A percentile compares a stretch with the other conserved stretches of the same genome.
Conservation (phyloP, 768 basidiomycete species). For the Chalciporus piperatus region DNA sequence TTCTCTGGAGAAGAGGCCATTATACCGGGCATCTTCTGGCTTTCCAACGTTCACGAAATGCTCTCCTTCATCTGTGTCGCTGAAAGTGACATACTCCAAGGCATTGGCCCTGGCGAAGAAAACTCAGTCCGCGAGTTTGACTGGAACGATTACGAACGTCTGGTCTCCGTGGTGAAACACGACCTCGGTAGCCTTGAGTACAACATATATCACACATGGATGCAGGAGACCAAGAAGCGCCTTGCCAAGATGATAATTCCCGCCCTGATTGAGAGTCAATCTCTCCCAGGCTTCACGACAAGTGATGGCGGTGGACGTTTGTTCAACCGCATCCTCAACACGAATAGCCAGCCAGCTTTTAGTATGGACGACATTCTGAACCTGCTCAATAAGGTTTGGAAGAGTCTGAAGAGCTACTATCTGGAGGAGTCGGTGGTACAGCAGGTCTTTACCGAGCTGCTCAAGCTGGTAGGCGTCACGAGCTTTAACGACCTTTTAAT, state of each 20-base stretch:
- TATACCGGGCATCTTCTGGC: constrained; percentile 96
- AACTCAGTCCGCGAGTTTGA: constrained; percentile 89
- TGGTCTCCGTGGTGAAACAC: constrained; percentile 98
- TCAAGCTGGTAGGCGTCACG: constrained; percentile 93
- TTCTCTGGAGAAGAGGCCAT: constrained; percentile 94
- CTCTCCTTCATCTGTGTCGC: constrained; percentile 98
- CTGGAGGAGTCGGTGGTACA: constrained; percentile 97
- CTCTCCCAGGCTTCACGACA: constrained; percentile 95
- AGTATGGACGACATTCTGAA: constrained; percentile 99
- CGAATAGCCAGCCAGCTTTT: constrained; percentile 84
- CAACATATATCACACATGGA: constrained; percentile 99
- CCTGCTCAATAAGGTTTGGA: constrained; percentile 96
- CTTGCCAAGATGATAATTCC: constrained; percentile 98
- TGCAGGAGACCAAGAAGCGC: constrained; percentile 96
- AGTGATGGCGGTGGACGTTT: constrained; percentile 90
- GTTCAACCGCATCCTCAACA: constrained; percentile 88
- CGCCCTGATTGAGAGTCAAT: constrained; percentile 97
- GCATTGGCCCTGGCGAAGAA: constrained; percentile 95
- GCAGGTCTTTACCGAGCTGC: constrained; percentile 90
- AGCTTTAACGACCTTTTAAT: constrained; percentile 98
- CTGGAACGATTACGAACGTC: constrained; percentile 94
- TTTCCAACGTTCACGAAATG: constrained; percentile 99
- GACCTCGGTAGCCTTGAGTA: constrained; percentile 98
- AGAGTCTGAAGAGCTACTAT: constrained; percentile 96
- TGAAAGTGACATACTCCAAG: constrained; percentile 98